phyloP scores from a whole-genome alignment of 305 asterid species.

The Fraxinus velutina region DNA sequence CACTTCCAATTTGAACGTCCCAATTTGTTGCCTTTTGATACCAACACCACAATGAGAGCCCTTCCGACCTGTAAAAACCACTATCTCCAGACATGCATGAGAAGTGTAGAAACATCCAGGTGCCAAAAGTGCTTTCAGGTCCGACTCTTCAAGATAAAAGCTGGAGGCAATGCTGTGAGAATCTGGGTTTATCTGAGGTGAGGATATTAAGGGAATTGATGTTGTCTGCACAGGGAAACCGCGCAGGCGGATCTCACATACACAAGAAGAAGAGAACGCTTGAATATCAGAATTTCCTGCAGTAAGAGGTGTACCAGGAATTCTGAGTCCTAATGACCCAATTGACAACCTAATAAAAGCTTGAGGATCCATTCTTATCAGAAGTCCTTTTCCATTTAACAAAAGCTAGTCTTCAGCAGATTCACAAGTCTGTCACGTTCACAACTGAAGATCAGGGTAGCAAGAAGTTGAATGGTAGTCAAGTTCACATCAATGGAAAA shows the following conservation, averaged over 20 bases:
- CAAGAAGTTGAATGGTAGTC: slow-evolving; percentile 13
- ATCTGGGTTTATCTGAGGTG: slow-evolving; percentile 63
- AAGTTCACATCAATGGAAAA: slow-evolving; percentile 3
- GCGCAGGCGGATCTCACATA: slow-evolving; percentile 83
- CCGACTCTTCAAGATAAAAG: slow-evolving; percentile 83
- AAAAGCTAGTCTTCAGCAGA: slow-evolving; percentile 14
- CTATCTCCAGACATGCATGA: slow-evolving; percentile 67
- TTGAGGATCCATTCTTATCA: slow-evolving; percentile 68
- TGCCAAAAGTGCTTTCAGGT: slow-evolving; percentile 60
- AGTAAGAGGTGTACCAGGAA: slow-evolving; percentile 41
- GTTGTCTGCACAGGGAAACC: slow-evolving; percentile 94
- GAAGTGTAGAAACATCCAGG: slow-evolving; percentile 72
- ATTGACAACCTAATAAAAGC: slow-evolving; percentile 81
- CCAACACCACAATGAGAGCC: slow-evolving; percentile 77
- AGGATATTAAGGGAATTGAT: slow-evolving; percentile 60
- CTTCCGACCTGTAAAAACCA: slow-evolving; percentile 69
- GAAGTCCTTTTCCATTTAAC: slow-evolving; percentile 38
- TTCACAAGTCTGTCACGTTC: slow-evolving; percentile 24
- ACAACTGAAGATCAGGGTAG: slow-evolving; percentile 22
- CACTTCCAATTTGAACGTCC: slow-evolving; percentile 68
- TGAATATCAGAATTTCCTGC: slow-evolving; percentile 49
- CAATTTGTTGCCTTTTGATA: slow-evolving; percentile 69
- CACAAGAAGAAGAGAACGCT: slow-evolving; percentile 59
- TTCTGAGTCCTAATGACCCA: slow-evolving; percentile 73
- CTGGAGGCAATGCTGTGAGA: slow-evolving; percentile 61